These are phyloP conservation scores for Tolypocladium ovalisporum DNA, from an alignment of 2,329 filamentous ascomycete genomes.

Conservation along the genomic window DNA sequence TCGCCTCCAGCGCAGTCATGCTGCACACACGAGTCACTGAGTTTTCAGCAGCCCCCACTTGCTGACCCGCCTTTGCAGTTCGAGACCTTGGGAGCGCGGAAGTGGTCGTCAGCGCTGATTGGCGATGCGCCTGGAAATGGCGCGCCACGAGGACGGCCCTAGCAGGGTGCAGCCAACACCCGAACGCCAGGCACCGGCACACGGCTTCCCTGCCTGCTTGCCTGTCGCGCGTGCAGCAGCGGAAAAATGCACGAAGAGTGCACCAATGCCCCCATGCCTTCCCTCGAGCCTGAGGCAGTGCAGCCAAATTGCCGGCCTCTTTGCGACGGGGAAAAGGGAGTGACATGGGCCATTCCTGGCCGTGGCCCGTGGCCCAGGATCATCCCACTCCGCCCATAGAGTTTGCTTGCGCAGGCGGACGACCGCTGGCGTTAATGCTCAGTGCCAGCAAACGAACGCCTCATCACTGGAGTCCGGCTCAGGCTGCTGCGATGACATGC, in stretches of 20 bases:
- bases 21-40: neutral
- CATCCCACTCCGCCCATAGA: too few species aligned
- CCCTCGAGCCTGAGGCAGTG: neutral
- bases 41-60: neutral
- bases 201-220: neutral
- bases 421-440: neutral
- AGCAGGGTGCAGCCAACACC: neutral
- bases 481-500: too few species aligned
- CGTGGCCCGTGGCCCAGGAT: neutral
- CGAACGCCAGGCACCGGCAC: neutral
- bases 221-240: too few species aligned
- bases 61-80: neutral
- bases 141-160: too few species aligned
- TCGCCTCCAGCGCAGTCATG: neutral
- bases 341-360: neutral
- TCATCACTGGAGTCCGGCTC: neutral
- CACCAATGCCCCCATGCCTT: neutral
- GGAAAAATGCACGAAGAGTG: neutral
- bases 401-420: neutral
- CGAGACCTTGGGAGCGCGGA: neutral
- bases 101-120: neutral
- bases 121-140: neutral
- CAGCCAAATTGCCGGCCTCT: neutral
- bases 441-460: neutral
- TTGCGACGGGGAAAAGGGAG: neutral